Percentiles rank a stretch among this genome's conserved stretches.
Conservation (phyloP, 2,329 filamentous ascomycete species). For the Arachnomyces sp. region DNA sequence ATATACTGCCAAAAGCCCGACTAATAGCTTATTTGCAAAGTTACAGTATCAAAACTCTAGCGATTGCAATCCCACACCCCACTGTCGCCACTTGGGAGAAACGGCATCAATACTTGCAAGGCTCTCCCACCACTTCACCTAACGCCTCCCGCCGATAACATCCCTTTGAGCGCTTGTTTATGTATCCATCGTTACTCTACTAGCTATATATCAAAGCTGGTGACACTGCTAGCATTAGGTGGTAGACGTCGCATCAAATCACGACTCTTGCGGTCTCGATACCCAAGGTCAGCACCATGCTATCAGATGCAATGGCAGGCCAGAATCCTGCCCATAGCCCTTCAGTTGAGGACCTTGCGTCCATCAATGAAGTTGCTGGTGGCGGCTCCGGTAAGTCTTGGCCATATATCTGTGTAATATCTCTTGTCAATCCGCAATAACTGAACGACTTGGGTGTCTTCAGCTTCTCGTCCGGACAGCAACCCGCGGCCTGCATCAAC, state of each 20-base stretch:
- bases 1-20: too few species aligned
- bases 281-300: constrained; percentile 20
- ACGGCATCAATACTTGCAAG: too few species aligned
- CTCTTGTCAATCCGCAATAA: constrained; percentile 18
- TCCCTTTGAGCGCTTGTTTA: background rate
- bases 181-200: background rate
- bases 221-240: constrained; percentile 3
- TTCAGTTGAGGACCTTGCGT: constrained; percentile 31
- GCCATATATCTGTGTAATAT: constrained; percentile 5
- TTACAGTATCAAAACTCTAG: too few species aligned
- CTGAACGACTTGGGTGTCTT: background rate
- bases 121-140: constrained; percentile 2
- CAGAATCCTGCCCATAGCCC: constrained; percentile 28
- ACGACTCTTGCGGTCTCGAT: background rate
- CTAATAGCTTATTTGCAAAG: too few species aligned
- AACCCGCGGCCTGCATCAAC: constrained; percentile 24
- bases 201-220: constrained; percentile 16
- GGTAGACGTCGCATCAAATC: background rate
- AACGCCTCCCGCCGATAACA: background rate
- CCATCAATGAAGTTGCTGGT: constrained; percentile 34
- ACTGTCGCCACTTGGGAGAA: too few species aligned
- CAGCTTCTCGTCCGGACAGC: constrained; percentile 20
- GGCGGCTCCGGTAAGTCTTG: constrained; percentile 31
- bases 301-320: constrained; percentile 31
- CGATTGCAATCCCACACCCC: too few species aligned